A percentile compares a stretch with the other conserved stretches of the same genome.
These are phyloP conservation scores for Arthrinium phaeospermum DNA, from an alignment of 2,329 filamentous ascomycete genomes.

Conservation along the genomic window DNA sequence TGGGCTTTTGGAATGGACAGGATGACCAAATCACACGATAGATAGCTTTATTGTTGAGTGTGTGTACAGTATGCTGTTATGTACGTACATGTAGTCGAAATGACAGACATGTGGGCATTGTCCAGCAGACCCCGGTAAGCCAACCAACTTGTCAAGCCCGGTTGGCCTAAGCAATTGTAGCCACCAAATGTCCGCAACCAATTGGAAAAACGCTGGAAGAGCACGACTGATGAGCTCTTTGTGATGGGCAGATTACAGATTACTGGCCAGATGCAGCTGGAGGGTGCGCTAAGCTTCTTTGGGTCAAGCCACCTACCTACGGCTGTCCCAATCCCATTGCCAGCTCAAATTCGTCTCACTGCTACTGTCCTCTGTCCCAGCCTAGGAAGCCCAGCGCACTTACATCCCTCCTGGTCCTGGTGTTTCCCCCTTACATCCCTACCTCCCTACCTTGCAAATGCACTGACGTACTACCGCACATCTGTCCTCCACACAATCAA, in stretches of 20 bases:
- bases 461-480: background rate
- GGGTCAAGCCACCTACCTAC: background rate
- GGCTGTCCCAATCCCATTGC: background rate
- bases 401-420: background rate
- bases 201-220: background rate
- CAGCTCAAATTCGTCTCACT: background rate
- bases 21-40: slow-evolving; percentile 23
- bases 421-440: background rate
- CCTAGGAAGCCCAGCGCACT: too few relatives aligned
- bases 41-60: slow-evolving; percentile 12
- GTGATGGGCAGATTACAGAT: background rate
- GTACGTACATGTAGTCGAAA: slow-evolving; percentile 15
- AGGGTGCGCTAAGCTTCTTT: background rate
- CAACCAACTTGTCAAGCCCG: background rate
- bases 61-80: slow-evolving; percentile 17
- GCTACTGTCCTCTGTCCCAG: too few relatives aligned
- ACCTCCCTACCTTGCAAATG: background rate
- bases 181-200: background rate
- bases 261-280: background rate
- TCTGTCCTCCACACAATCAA: slow-evolving; percentile 5
- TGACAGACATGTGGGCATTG: slow-evolving; percentile 13
- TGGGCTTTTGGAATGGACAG: slow-evolving; percentile 1
- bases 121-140: slow-evolving; percentile 15
- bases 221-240: background rate
- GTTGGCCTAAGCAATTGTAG: background rate